Percentiles rank a stretch among this genome's conserved stretches.
Evolutionary conservation across 148 eudicot species (phyloP).

Genomic region (Pouteria glomerata): DNA sequence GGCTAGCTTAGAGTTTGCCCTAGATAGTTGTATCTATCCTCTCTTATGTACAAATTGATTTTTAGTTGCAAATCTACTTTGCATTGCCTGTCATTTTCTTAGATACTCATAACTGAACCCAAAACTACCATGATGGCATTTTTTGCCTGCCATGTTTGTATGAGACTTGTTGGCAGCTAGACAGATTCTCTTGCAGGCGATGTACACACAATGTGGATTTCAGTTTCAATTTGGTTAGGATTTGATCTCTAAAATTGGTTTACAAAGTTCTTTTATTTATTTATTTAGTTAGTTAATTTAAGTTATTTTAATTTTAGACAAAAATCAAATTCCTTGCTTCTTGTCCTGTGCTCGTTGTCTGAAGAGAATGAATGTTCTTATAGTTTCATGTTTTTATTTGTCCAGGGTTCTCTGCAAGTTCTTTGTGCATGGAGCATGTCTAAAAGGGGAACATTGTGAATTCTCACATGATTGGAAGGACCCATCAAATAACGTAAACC

Average conservation of each 20-base stretch:
- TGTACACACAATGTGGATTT: background rate
- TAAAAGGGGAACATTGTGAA: slow-evolving; percentile 91
- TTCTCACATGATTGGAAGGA: slow-evolving; percentile 93
- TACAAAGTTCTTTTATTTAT: background rate
- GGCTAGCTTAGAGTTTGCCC: background rate
- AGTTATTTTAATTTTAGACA: background rate
- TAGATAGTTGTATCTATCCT: background rate
- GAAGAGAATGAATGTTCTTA: background rate
- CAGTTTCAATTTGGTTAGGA: background rate
- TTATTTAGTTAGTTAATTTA: background rate
- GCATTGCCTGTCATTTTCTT: background rate
- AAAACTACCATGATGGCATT: background rate
- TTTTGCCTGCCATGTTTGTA: background rate
- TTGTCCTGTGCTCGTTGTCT: background rate
- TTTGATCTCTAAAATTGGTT: background rate
- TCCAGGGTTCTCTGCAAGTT: slow-evolving; percentile 88
- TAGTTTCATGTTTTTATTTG: slow-evolving; percentile 4
- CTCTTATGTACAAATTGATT: background rate
- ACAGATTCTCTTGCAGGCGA: background rate
- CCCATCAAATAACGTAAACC: slow-evolving; percentile 75
- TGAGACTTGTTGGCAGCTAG: background rate
- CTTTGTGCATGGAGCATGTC: slow-evolving; percentile 88
- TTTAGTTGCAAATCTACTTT: background rate
- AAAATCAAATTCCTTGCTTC: background rate
- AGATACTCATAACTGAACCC: background rate